Percentiles rank a stretch among this genome's conserved stretches.
phyloP scores from a whole-genome alignment of 345 rosid species.

The Salix koriyanagi region DNA sequence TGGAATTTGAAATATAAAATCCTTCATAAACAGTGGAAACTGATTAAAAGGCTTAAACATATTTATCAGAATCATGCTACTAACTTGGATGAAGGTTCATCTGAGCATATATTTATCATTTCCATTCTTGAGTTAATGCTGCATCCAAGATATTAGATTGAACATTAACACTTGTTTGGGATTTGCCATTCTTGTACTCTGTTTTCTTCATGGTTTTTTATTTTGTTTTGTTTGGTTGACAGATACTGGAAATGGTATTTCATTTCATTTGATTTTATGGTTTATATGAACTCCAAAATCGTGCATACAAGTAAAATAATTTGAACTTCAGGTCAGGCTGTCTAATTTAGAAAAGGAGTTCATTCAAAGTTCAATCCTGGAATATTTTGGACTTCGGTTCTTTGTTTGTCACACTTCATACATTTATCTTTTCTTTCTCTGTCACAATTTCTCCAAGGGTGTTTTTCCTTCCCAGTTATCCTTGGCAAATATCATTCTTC shows the following conservation, averaged over 20 bases:
- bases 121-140: too few relatives aligned
- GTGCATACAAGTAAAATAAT: not conserved
- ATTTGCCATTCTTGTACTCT: not conserved
- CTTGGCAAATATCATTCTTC: conserved; percentile 59
- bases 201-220: not conserved
- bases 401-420: not conserved
- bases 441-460: not conserved
- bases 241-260: not conserved
- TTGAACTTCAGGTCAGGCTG: not conserved
- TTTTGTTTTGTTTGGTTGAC: not conserved
- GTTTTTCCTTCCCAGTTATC: conserved; percentile 40
- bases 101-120: not conserved
- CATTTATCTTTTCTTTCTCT: not conserved
- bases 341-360: not conserved
- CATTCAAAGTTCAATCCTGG: not conserved
- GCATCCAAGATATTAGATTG: not conserved
- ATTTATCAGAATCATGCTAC: not conserved
- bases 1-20: not conserved
- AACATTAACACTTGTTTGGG: not conserved
- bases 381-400: not conserved
- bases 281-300: not conserved
- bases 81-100: not conserved
- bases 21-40: not conserved
- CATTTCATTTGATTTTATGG: not conserved
- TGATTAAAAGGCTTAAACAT: not conserved